Base-by-base conservation (phyloP, 495 filamentous ascomycete genomes). In the Cercophora samala region DNA sequence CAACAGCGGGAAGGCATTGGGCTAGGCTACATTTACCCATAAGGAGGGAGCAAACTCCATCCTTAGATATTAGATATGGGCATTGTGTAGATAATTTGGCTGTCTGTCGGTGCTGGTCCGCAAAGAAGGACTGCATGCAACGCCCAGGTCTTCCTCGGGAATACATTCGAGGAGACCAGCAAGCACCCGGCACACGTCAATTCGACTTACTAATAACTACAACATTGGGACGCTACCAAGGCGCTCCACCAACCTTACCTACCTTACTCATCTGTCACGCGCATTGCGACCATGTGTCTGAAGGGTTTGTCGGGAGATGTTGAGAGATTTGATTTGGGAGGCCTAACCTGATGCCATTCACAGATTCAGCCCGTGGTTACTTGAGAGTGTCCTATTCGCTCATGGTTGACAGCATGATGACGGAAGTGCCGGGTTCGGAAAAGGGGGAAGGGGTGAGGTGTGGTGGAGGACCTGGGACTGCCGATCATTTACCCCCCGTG, bases 331-430 rank as follows among this genome's bases (percentile, higher is more conserved):
- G 37, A 46, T 46, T n/a, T 46, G 1, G 2, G 37, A 46, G 5
- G 9, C 19, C 54, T 56, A 53, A 25, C 62, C 68, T 62, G 62
- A 46, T 66, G 53, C 24, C 62, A 62, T 66, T 62, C 66, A 29
- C 62, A 65, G 65, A 62, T 68, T 63, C 68, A 67, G 61, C 80
- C 74, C 81, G 80, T 82, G 81, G 78, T 62, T 69, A 64, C 54
- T 74, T 71, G 62, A 73, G 70, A 74, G 62, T 67, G 68, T 78
- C 74, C 72, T 66, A 83, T 83, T 83, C 79, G 81, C 74, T 77
- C 71, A 66, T 59, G 63, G 37, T 52, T 65, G 46, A 52, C 61
- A 58, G 6, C 26, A 65, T 4, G 21, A 60, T 25, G 37, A 59
- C 53, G 19, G 64, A 59, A 22, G 67, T 66, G 9, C 13, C 21